These are phyloP conservation scores for Phyllosticta citrichinensis DNA, from an alignment of 2,329 filamentous ascomycete species.

Conservation along the genomic window DNA sequence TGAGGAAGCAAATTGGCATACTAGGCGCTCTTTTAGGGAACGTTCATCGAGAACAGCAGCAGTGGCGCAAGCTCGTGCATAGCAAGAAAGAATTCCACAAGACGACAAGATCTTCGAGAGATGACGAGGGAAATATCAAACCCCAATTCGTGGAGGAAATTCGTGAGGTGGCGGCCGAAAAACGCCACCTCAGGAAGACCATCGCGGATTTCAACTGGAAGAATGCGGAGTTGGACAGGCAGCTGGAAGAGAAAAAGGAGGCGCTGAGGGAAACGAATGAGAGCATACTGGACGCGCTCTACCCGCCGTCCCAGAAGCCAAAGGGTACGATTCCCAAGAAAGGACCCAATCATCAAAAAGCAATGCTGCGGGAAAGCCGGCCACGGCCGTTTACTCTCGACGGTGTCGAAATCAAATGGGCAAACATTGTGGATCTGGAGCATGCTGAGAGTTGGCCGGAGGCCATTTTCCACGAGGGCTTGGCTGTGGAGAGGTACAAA, in stretches of 20 bases:
- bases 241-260: not conserved
- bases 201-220: not conserved
- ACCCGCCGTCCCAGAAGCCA: not conserved
- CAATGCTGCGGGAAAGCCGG: not conserved
- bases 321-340: not conserved
- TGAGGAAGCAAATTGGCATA: not conserved
- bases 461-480: constrained; percentile 13
- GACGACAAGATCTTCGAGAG: too few species aligned
- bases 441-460: constrained; percentile 16
- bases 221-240: not conserved
- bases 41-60: not conserved
- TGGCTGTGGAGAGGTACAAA: not conserved
- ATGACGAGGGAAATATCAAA: too few species aligned
- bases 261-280: not conserved
- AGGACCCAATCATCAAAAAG: not conserved
- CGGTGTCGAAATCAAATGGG: constrained; percentile 23
- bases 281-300: not conserved
- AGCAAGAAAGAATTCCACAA: not conserved
- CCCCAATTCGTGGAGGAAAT: not conserved
- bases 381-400: constrained; percentile 18
- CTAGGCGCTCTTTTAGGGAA: not conserved
- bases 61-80: not conserved
- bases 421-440: constrained; percentile 23
- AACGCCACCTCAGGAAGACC: not conserved
- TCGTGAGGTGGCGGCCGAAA: not conserved